Base-by-base conservation (phyloP, 2,329 filamentous ascomycete species). In the Lachnellula arida region DNA sequence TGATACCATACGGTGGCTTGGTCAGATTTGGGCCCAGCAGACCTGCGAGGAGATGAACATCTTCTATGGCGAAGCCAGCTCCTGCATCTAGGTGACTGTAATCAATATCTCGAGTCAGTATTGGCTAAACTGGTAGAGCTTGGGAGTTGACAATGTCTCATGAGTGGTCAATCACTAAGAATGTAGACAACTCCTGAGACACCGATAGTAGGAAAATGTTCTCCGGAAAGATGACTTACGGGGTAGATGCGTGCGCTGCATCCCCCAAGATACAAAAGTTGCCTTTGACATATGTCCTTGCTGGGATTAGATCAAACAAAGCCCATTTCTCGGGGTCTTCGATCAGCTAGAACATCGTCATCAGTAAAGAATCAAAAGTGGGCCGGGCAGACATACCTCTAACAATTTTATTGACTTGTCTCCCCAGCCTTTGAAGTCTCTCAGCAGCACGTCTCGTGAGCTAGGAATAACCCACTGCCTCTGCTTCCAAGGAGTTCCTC, bases 31-130 rank as follows among this genome's bases (percentile, higher is more conserved):
- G 48, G 15, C 77, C 86, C 1, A 81, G 86, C 0, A 84, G 84
- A 35, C 82, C 82, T 7, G 72, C 69, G 39, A 81, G 70, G 0
- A 76, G 65, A 25, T 79, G 71, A 1, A 74, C 75, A 57, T 84
- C 81, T 65, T 84, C 81, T 53, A 84, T 74, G 14, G 79, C 80
- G 63, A 78, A 76, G 2, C 80, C 78, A 1, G 81, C 81, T 5
- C 81, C 81, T 0, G 79, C 75, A 3, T 58, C 81, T 9, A 79
- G 75, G 65, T 82, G 79, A 0, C 28, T 32, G 28, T 32, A 11
- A 4, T 11, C 3, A 12, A 12, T 12, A 32, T 32, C 28, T 32
- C 9, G 28, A 12, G 28, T 32, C 4, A 32, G 28, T 32, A 32
- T 32, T 32, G 28, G 9, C 28, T 32, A 32, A 9, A 32, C 12